These are phyloP conservation scores for Eimeria sp. DNA, from an alignment of 169 alveolate species.

Conservation along the genomic window DNA sequence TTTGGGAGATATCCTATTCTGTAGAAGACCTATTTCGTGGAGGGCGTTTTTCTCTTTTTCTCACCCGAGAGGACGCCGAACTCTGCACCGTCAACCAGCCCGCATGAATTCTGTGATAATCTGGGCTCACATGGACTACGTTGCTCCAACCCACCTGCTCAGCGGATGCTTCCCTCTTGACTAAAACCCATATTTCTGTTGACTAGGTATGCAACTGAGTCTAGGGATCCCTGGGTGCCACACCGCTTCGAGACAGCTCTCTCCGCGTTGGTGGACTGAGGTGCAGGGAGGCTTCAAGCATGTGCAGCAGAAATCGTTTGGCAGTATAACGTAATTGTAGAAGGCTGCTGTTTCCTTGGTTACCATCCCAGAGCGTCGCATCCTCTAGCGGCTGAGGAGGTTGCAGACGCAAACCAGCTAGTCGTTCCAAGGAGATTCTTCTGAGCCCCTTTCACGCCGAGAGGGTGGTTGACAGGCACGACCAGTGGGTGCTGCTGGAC, in stretches of 20 bases:
- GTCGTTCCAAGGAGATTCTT: neutral
- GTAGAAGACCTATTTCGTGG: neutral
- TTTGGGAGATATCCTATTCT: neutral
- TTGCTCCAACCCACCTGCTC: conserved; percentile 14
- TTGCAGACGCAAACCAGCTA: neutral
- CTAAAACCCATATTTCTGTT: neutral
- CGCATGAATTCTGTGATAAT: neutral
- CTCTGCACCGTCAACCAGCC: conserved; percentile 21
- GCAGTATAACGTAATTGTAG: neutral
- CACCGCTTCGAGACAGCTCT: neutral
- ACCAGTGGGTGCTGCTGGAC: neutral
- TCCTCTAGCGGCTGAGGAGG: neutral
- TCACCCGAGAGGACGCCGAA: neutral
- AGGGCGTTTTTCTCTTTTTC: neutral
- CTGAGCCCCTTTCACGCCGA: neutral
- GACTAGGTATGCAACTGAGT: neutral
- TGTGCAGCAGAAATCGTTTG: neutral
- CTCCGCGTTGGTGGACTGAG: neutral
- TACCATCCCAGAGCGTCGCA: neutral
- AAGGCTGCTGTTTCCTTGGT: neutral
- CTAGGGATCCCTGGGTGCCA: neutral
- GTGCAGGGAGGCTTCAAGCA: neutral
- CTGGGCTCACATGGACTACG: neutral
- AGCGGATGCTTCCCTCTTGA: conserved; percentile 31
- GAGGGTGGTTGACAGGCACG: neutral